A percentile compares a stretch with the other conserved stretches of the same genome.
phyloP scores from a whole-genome alignment of 768 basidiomycete species.

The Mycena epipterygia region DNA sequence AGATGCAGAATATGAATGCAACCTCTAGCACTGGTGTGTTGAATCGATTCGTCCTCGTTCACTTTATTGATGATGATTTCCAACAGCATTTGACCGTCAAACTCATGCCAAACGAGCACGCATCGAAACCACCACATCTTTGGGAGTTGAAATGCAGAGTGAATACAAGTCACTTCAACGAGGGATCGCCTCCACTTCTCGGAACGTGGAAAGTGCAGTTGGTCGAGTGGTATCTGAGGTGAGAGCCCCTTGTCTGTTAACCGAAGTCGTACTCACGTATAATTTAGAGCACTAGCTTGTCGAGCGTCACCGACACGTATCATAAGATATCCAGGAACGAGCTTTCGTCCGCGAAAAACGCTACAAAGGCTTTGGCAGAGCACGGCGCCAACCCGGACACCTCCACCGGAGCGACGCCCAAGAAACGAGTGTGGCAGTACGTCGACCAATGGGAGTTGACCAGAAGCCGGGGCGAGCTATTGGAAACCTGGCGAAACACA shows the following conservation, averaged over 20 bases:
- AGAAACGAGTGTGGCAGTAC: conserved; percentile 80
- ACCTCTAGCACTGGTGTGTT: conserved; percentile 61
- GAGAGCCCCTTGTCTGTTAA: conserved; percentile 34
- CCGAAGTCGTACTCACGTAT: not conserved
- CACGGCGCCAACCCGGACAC: conserved; percentile 74
- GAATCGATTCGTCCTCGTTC: not conserved
- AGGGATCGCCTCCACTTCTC: conserved; percentile 63
- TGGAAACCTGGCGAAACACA: conserved; percentile 64
- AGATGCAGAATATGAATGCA: conserved; percentile 57
- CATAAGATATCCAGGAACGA: conserved; percentile 56
- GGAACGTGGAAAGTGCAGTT: conserved; percentile 59
- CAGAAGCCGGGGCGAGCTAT: conserved; percentile 68
- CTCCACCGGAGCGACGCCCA: conserved; percentile 82
- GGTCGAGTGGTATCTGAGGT: conserved; percentile 68
- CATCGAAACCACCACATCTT: conserved; percentile 66
- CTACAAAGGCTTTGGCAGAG: conserved; percentile 64
- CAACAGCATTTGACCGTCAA: conserved; percentile 72
- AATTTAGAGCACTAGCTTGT: conserved; percentile 57
- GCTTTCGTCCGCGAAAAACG: conserved; percentile 63
- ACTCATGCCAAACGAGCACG: conserved; percentile 76
- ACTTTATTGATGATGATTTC: conserved; percentile 1
- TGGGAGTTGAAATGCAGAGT: conserved; percentile 64
- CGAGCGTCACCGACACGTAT: conserved; percentile 58
- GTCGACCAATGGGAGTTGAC: conserved; percentile 82
- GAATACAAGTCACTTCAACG: conserved; percentile 67